Percentiles rank a stretch among this genome's conserved stretches.
These are phyloP conservation scores for Solanum hybrid DNA, from an alignment of 305 asterid genomes.

Conservation along the genomic window DNA sequence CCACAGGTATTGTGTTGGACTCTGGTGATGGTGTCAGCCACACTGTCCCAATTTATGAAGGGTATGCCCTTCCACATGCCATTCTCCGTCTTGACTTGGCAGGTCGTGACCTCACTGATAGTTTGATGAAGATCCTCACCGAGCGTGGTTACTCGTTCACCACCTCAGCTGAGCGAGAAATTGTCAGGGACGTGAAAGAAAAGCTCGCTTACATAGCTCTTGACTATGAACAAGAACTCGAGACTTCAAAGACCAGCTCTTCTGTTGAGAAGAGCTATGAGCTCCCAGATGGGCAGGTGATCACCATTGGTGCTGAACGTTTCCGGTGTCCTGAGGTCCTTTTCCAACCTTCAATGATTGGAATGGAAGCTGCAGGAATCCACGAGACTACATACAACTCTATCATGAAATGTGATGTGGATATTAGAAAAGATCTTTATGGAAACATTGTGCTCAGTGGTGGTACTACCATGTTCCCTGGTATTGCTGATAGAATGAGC, in stretches of 20 bases:
- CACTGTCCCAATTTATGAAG: conserved; percentile 40
- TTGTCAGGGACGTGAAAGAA: conserved; percentile 38
- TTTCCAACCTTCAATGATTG: conserved; percentile 38
- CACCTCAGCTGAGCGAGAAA: conserved; percentile 40
- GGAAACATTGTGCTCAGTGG: conserved; percentile 43
- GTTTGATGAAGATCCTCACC: conserved; percentile 33
- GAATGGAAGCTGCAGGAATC: conserved; percentile 44
- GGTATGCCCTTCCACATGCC: conserved; percentile 41
- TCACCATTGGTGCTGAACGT: conserved; percentile 36
- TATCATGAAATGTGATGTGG: conserved; percentile 40
- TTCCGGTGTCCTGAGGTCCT: conserved; percentile 45
- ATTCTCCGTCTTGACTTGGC: conserved; percentile 42
- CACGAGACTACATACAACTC: conserved; percentile 44
- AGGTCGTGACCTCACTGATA: conserved; percentile 37
- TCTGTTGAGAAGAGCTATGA: conserved; percentile 37
- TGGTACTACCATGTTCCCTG: conserved; percentile 38
- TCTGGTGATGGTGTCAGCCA: conserved; percentile 47
- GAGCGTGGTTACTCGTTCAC: conserved; percentile 45
- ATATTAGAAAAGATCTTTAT: conserved; percentile 36
- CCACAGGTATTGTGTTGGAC: conserved; percentile 39
- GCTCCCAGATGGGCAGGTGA: conserved; percentile 38
- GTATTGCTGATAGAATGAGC: conserved; percentile 43
- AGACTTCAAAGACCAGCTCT: conserved; percentile 37
- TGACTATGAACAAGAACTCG: conserved; percentile 34
- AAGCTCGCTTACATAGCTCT: conserved; percentile 35